Conservation (phyloP, 495 filamentous ascomycete genomes). For the Cladorrhinum samala region DNA sequence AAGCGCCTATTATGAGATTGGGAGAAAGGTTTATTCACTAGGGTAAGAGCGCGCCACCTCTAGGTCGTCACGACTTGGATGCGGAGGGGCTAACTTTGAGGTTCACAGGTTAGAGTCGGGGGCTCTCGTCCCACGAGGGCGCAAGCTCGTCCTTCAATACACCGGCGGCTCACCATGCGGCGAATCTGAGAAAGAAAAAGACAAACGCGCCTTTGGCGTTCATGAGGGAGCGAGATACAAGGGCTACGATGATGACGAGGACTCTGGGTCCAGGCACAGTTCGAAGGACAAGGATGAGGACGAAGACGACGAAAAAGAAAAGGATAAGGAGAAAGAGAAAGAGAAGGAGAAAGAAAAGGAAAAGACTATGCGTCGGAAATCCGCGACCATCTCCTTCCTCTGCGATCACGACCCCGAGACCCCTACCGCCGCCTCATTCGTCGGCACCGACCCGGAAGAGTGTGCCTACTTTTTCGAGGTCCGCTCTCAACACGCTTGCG, state of each 20-base stretch:
- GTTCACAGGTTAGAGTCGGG: slow-evolving; percentile 56
- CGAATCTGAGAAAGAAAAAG: slow-evolving; percentile 21
- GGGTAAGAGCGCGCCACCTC: slow-evolving; percentile 54
- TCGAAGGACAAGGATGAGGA: slow-evolving; percentile 26
- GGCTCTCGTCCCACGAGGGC: slow-evolving; percentile 69
- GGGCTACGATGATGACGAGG: neutral
- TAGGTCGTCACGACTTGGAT: neutral
- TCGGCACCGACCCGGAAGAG: slow-evolving; percentile 74
- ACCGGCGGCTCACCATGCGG: slow-evolving; percentile 80
- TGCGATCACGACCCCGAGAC: slow-evolving; percentile 70
- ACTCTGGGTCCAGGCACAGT: neutral
- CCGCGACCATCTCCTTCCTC: slow-evolving; percentile 84
- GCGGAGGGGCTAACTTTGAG: slow-evolving; percentile 2
- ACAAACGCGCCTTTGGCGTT: slow-evolving; percentile 23
- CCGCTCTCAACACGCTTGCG: slow-evolving; percentile 81
- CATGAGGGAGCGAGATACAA: slow-evolving; percentile 33
- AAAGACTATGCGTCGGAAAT: slow-evolving; percentile 59
- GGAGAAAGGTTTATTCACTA: slow-evolving; percentile 72
- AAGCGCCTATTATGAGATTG: slow-evolving; percentile 78
- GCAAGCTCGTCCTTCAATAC: slow-evolving; percentile 89
- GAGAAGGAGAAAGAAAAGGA: slow-evolving; percentile 37
- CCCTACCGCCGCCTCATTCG: slow-evolving; percentile 65
- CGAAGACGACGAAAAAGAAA: slow-evolving; percentile 33
- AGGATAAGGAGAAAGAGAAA: slow-evolving; percentile 32
- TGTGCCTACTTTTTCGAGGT: slow-evolving; percentile 98